phyloP scores from a whole-genome alignment of 2,329 filamentous ascomycete species.

The Helicocarpus griseus region DNA sequence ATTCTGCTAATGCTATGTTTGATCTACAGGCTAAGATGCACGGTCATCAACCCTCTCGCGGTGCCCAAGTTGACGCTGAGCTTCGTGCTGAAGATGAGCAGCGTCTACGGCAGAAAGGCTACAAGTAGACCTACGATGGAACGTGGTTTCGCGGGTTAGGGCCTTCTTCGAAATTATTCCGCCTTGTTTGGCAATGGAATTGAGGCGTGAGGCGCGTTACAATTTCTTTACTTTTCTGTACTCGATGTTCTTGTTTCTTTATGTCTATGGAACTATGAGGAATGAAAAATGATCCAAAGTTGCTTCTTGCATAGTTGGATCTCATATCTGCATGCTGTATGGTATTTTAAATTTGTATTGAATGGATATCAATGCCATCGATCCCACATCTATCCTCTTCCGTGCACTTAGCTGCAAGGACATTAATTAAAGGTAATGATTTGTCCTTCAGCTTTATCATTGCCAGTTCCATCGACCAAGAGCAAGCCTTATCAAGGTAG shows the following conservation, averaged over 20 bases:
- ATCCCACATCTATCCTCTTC: no score
- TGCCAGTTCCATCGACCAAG: no score
- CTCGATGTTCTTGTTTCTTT: not conserved
- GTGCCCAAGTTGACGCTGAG: conserved; percentile 38
- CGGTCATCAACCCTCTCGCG: conserved; percentile 38
- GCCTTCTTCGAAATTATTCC: not conserved
- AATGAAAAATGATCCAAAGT: no score
- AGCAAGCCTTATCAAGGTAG: no score
- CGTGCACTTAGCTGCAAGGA: no score
- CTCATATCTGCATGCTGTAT: no score
- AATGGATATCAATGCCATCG: no score
- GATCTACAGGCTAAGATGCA: conserved; percentile 32
- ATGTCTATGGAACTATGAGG: no score
- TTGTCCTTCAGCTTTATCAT: no score
- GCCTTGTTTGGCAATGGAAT: not conserved
- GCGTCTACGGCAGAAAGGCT: conserved; percentile 31
- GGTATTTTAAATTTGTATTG: no score
- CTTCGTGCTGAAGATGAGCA: conserved; percentile 35
- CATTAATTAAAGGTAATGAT: no score
- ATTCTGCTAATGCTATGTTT: not conserved
- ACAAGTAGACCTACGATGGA: not conserved
- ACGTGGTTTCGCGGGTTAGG: not conserved
- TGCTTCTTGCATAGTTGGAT: no score
- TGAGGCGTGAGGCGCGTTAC: not conserved
- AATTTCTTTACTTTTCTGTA: not conserved